These are phyloP conservation scores for Blastobotrys terrestris DNA, from an alignment of 805 yeast species.

Conservation along the genomic window DNA sequence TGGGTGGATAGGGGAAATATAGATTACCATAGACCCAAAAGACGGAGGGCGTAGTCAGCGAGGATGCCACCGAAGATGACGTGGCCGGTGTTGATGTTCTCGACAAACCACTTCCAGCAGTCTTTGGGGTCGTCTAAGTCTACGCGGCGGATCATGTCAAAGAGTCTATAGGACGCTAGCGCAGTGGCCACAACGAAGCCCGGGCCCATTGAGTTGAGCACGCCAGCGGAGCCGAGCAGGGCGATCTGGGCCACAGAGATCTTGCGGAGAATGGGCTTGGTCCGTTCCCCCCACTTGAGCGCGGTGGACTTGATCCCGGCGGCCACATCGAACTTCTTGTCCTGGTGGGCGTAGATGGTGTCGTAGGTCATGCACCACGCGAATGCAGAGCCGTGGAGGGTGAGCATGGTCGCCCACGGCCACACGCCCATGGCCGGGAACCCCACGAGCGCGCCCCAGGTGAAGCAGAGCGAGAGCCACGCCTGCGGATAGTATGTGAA, in stretches of 20 bases:
- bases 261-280: slow-evolving; percentile 63
- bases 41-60: slow-evolving; percentile 32
- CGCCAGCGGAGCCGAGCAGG: slow-evolving; percentile 60
- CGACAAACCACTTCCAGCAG: slow-evolving; percentile 77
- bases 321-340: slow-evolving; percentile 74
- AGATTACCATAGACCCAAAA: slow-evolving; percentile 16
- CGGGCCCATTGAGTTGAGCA: slow-evolving; percentile 76
- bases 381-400: slow-evolving; percentile 69
- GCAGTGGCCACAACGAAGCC: slow-evolving; percentile 64
- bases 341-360: slow-evolving; percentile 97
- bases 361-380: slow-evolving; percentile 96
- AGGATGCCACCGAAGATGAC: slow-evolving; percentile 31
- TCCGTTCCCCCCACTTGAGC: slow-evolving; percentile 79
- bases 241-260: slow-evolving; percentile 64
- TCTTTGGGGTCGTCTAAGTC: slow-evolving; percentile 70
- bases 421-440: slow-evolving; percentile 94
- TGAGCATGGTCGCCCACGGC: slow-evolving; percentile 67
- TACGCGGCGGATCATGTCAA: slow-evolving; percentile 62
- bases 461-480: slow-evolving; percentile 71
- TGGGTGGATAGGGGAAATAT: too few species aligned
- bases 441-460: slow-evolving; percentile 92
- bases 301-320: slow-evolving; percentile 97
- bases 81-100: slow-evolving; percentile 62
- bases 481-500: slow-evolving; percentile 95
- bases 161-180: slow-evolving; percentile 62